phyloP scores from a whole-genome alignment of 2,329 filamentous ascomycete genomes.

The Emergomyces africanus region DNA sequence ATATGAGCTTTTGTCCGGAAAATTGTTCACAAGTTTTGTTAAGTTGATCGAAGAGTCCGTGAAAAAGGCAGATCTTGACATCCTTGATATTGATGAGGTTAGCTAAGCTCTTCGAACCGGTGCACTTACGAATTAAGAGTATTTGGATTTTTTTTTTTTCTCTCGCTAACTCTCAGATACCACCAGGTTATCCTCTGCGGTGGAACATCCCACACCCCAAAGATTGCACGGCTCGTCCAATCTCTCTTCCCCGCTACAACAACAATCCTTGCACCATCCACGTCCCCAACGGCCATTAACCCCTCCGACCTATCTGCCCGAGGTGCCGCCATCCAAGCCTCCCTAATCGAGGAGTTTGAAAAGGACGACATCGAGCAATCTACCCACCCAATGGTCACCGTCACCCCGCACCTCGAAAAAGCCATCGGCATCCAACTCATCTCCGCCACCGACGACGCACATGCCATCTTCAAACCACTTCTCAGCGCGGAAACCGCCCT shows the following conservation, averaged over 20 bases:
- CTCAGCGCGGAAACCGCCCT: constrained; percentile 78
- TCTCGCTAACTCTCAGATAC: constrained; percentile 3
- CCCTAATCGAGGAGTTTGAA: constrained; percentile 88
- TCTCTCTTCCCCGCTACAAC: constrained; percentile 72
- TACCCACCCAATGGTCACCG: constrained; percentile 88
- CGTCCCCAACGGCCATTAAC: constrained; percentile 67
- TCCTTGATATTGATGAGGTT: constrained; percentile 79
- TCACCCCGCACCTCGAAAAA: constrained; percentile 77
- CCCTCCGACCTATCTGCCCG: constrained; percentile 80
- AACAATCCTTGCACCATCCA: constrained; percentile 69
- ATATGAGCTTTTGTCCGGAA: constrained; percentile 78
- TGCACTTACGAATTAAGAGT: not conserved
- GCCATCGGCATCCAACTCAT: constrained; percentile 74
- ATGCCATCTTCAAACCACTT: constrained; percentile 66
- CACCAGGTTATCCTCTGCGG: constrained; percentile 72
- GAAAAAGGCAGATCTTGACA: constrained; percentile 83
- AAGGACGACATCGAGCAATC: constrained; percentile 88
- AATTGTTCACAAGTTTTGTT: constrained; percentile 80
- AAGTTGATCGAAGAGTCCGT: constrained; percentile 71
- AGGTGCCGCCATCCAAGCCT: constrained; percentile 91
- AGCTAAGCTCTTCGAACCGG: not conserved
- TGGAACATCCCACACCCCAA: constrained; percentile 84
- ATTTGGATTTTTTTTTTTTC: not conserved
- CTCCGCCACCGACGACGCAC: constrained; percentile 27
- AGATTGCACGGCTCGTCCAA: constrained; percentile 70